These are phyloP conservation scores for Paramarasmius palmivorus DNA, from an alignment of 1,284 basidiomycete genomes.

Conservation along the genomic window DNA sequence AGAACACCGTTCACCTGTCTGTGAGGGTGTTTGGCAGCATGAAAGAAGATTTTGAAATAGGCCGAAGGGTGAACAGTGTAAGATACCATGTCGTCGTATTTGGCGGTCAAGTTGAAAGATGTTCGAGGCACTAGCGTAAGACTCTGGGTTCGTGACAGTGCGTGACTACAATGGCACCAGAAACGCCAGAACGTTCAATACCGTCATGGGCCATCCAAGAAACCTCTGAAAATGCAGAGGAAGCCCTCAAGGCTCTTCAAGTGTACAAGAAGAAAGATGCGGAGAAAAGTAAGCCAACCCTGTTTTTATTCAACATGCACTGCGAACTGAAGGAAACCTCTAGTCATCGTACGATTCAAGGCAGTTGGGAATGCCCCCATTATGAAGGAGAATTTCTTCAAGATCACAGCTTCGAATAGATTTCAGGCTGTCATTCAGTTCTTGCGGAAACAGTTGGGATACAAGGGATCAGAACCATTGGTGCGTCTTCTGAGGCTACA, in stretches of 20 bases:
- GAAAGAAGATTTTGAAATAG: constrained; percentile 68
- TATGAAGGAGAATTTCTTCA: constrained; percentile 99
- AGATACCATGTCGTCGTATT: constrained; percentile 30
- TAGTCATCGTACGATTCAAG: constrained; percentile 97
- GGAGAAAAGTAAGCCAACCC: constrained; percentile 62
- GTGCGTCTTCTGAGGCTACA: constrained; percentile 65
- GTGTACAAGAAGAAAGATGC: constrained; percentile 84
- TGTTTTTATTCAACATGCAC: not conserved
- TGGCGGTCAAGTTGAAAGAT: not conserved
- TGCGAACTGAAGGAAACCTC: not conserved
- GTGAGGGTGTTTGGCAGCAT: constrained; percentile 74
- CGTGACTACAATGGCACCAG: not conserved
- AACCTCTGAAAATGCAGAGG: constrained; percentile 43
- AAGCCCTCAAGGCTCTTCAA: constrained; percentile 73
- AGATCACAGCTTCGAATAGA: constrained; percentile 92
- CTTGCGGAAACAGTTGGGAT: constrained; percentile 86
- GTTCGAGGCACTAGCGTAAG: not conserved
- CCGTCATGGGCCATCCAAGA: constrained; percentile 48
- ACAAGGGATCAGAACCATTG: constrained; percentile 86
- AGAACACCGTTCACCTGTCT: constrained; percentile 68
- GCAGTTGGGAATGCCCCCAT: constrained; percentile 98
- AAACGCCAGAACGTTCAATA: constrained; percentile 33
- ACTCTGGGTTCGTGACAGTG: not conserved
- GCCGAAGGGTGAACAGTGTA: constrained; percentile 56
- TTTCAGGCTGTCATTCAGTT: constrained; percentile 98